Base-by-base conservation (phyloP, 2,329 filamentous ascomycete species). In the Neofusicoccum laricinum region DNA sequence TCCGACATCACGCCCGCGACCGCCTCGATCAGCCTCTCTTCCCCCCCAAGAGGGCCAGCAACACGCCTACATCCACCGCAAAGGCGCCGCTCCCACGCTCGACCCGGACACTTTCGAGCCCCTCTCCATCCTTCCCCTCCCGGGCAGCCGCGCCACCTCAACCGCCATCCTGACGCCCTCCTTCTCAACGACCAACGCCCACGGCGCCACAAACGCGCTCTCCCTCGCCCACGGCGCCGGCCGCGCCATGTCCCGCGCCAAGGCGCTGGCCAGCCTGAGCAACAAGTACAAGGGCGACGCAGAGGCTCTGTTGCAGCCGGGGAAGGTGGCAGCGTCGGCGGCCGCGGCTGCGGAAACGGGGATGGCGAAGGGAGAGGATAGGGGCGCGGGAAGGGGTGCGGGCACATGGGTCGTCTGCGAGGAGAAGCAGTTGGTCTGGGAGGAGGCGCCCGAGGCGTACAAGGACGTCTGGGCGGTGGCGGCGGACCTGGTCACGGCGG, bases 191-290 rank as follows among this genome's bases (percentile, higher is more conserved):
- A 48, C 50, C 2, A 77, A 71, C 4, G 66, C 58, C 14, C 71
- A 69, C 66, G 74, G 77, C 7, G 61, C 68, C 1, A 68, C 68
- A 8, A 78, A 78, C 57, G 74, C 69, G 10, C 69, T 76, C 51
- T 77, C 73, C 4, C 70, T 78, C 8, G 75, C 76, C 15, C 76
- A 78, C 50, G 76, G 75, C 32, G 75, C 77, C 3, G 76, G 77
- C 2, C 68, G 76, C 36, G 71, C 70, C 58, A 76, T 78, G 71
- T 76, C 74, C n/a, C 71, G 76, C 2, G 69, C 71, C 49, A 76
- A 76, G 65, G 77, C 76, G 2, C 66, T 74, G 17, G 68, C 67
- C 0, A 70, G 72, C 6, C 61, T 74, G 12, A 65, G 68, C 15
- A 68, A 72, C 25, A 78, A 77, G 64, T 78, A 77, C 68, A 72